Evolutionary conservation across 2,329 filamentous ascomycete species (phyloP), one percentile per base, ranked within the genome.

Genomic region (Aphanocladium album): DNA sequence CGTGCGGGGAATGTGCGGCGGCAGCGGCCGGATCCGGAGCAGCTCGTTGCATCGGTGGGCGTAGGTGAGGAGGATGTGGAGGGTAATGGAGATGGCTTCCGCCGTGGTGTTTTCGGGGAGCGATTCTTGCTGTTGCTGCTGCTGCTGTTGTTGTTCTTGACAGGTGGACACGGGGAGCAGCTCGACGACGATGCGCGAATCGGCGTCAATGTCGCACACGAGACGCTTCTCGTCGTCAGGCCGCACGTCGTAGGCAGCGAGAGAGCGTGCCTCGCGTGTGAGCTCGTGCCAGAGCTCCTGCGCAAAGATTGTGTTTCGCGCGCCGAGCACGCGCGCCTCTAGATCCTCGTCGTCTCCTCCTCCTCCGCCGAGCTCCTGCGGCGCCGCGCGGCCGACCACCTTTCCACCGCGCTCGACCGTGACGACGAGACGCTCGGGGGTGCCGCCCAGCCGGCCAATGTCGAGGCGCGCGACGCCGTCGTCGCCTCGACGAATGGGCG

Each of bases 271-370:
- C 74, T 99, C 95, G 19, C 91, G 83, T 57, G 88, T 87, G 62
- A 98, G 80, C 74, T 99, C 95, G 67, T 96, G 87, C 82, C 92
- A 97, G 1, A 99, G 77, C 71, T 99, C 95, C 69, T 93, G 88
- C 30, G 90, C 86, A 67, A 90, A 92, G 21, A 93, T 80, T 54
- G 89, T 91, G 72, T 95, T 89, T 60, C 90, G 83, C 2, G 90
- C 89, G 67, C 90, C 84, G 19, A 88, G 83, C 35, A 96, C 89
- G 11, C 87, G 82, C 33, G 85, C 80, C 65, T 91, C 85, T 9
- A 93, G 77, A 1, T 83, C 78, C 5, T 37, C 41, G 2, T 52
- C 52, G 69, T 70, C 7, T 67, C 65, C 49, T 2, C 81, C 79
- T 41, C 88, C 82, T 39, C 84, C 80, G 27, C 79, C 14, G 19